Conservation (phyloP, 768 basidiomycete genomes). For the Mycena vitilis region DNA sequence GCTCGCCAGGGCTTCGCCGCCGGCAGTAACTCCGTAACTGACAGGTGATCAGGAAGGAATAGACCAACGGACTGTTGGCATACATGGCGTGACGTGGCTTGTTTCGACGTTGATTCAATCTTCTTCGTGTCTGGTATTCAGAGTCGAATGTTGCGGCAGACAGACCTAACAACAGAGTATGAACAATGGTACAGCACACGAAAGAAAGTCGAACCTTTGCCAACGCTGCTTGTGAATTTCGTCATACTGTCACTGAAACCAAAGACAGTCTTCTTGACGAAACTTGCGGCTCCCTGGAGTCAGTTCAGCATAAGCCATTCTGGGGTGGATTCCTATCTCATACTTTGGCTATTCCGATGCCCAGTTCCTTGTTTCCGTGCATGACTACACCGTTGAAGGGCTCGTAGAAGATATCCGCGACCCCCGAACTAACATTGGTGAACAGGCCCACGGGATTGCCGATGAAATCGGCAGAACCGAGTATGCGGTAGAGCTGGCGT, state of each 20-base stretch:
- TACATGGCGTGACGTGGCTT: conserved; percentile 96
- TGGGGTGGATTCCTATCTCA: conserved; percentile 2
- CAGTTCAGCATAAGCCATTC: not conserved
- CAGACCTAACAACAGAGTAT: conserved; percentile 64
- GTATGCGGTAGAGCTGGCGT: conserved; percentile 93
- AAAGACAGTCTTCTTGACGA: conserved; percentile 99
- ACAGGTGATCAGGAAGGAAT: not conserved
- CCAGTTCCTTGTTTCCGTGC: conserved; percentile 95
- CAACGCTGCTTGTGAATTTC: conserved; percentile 97
- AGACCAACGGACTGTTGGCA: conserved; percentile 38
- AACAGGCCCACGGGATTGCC: conserved; percentile 97
- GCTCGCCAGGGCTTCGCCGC: conserved; percentile 92
- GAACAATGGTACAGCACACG: not conserved
- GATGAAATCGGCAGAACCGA: conserved; percentile 98
- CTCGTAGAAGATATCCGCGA: conserved; percentile 98
- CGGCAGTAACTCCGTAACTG: conserved; percentile 96
- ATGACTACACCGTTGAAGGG: conserved; percentile 97
- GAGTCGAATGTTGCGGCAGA: conserved; percentile 97
- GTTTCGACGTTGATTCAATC: conserved; percentile 92
- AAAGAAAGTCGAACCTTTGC: conserved; percentile 74
- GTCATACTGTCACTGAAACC: conserved; percentile 96
- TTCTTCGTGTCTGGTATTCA: conserved; percentile 91
- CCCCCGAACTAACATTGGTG: conserved; percentile 97
- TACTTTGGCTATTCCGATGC: conserved; percentile 94
- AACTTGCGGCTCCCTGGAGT: conserved; percentile 92